Evolutionary conservation across 1,284 basidiomycete genomes (phyloP), one percentile per base, ranked within the genome.

Genomic region (Paramarasmius palmivorus): DNA sequence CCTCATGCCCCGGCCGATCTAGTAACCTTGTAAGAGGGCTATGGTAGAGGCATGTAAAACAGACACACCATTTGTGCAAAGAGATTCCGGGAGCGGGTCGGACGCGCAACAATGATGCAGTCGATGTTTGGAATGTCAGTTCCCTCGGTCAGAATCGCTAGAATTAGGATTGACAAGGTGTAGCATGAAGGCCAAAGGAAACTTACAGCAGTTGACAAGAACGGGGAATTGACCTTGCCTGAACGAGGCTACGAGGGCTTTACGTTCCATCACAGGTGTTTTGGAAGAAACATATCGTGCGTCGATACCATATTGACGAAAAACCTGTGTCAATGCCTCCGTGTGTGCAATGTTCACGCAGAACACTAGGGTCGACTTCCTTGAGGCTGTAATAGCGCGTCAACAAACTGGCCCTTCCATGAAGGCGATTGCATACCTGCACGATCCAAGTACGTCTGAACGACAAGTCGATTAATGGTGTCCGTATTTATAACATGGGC

Each of bases 1-100:
- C 53, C 96, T 80, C 79, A 98, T 88, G 7, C 96, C 95, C 50
- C 96, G 82, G 0, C 95, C 96, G 60, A 98, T 93, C 92, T 94
- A 56, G 42, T 17, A 49, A 29, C 39, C n/a, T 52, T 19, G 46
- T 49, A 37, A 32, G 49, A 5, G 39, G 19, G 36, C 14, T 22
- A 29, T 4, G 4, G 25, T 37, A 39, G n/a, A 19, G 32, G 32
- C 23, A 44, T 37, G 9, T n/a, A 51, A 49, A 19, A 34, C n/a
- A 34, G 20, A 54, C 75, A 40, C 56, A 91, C 92, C 95, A 98
- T 99, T 65, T 98, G 96, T 3, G 90, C 84, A 62, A 95, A 95
- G 7, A 97, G 70, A 66, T 96, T 98, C 29, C 85, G 79, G 10
- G 94, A 97, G 23, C 88, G 79, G 0, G 96, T 98, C 9, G 95